These are phyloP conservation scores for Aspergillus carlsbadensis DNA, from an alignment of 495 filamentous ascomycete genomes.

Conservation along the genomic window DNA sequence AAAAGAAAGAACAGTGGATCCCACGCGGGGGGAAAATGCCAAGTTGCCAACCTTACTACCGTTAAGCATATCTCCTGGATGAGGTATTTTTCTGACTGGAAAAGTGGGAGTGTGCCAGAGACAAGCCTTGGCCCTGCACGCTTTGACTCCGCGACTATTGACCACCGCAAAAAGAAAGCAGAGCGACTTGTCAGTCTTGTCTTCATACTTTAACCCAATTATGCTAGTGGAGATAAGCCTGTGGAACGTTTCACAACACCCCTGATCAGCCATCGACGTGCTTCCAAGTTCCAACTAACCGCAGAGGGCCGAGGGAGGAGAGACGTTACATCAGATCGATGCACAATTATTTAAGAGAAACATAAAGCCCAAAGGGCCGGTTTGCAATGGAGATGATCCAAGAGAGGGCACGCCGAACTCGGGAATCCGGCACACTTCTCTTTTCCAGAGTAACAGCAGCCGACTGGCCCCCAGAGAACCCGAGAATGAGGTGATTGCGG, in stretches of 20 bases:
- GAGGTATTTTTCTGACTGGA: background rate
- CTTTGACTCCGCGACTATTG: background rate
- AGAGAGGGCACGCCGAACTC: too few species aligned
- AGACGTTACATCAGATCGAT: background rate
- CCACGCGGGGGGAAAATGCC: constrained; percentile 22
- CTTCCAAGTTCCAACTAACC: too few species aligned
- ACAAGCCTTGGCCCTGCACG: background rate
- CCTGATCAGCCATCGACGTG: background rate
- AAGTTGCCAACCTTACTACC: constrained; percentile 44
- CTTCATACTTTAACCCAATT: constrained; percentile 29
- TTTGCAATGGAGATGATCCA: too few species aligned
- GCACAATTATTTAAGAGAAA: too few species aligned
- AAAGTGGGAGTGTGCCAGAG: background rate
- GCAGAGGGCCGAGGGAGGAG: background rate
- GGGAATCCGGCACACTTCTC: too few species aligned
- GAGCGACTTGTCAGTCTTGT: background rate
- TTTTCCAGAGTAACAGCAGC: too few species aligned
- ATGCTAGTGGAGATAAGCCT: constrained; percentile 49
- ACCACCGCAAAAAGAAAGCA: constrained; percentile 1
- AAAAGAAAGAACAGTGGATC: constrained; percentile 10
- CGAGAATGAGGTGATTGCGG: too few species aligned
- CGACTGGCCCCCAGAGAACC: too few species aligned
- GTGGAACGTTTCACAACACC: constrained; percentile 43
- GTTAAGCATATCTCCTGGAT: constrained; percentile 41
- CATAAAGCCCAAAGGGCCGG: too few species aligned